A percentile compares a stretch with the other conserved stretches of the same genome.
Conservation (phyloP, 495 filamentous ascomycete species). For the Corynascus novoguineensis region DNA sequence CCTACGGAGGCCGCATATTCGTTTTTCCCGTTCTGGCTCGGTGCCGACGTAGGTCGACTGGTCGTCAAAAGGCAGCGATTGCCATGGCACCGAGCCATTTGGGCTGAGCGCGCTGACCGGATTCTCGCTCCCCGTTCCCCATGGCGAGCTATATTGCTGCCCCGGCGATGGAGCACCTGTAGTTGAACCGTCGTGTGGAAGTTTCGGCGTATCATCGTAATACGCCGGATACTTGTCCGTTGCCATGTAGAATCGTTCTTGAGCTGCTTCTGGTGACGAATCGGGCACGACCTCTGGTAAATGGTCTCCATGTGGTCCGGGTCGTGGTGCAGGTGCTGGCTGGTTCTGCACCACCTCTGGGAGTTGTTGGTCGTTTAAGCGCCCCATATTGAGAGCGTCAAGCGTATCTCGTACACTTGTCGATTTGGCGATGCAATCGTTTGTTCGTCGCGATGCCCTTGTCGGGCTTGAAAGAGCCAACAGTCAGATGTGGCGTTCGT, state of each 20-base stretch:
- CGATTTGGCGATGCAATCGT: background rate
- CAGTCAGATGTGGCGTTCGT: conserved; percentile 8
- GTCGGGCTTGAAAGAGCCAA: no score
- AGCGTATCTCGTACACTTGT: no score
- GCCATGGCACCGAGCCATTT: conserved; percentile 18
- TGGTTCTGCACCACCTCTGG: conserved; percentile 22
- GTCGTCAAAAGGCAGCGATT: conserved; percentile 6
- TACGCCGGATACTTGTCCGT: conserved; percentile 24
- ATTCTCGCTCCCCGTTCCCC: background rate
- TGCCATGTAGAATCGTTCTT: conserved; percentile 6
- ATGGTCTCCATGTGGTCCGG: background rate
- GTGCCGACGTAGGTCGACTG: background rate
- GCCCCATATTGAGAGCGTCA: conserved; percentile 15
- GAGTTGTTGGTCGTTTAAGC: conserved; percentile 21
- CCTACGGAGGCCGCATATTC: conserved; percentile 24
- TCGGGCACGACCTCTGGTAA: conserved; percentile 21
- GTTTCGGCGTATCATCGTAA: conserved; percentile 26
- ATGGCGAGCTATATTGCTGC: background rate
- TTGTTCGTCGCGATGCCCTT: no score
- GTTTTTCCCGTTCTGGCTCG: conserved; percentile 1
- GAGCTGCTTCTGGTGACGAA: conserved; percentile 15
- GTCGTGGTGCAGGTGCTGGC: background rate
- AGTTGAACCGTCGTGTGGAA: conserved; percentile 8
- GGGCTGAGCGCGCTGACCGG: conserved; percentile 7
- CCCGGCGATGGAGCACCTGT: background rate